phyloP scores from a whole-genome alignment of 2,329 filamentous ascomycete species.

The Alternaria gansuensis region DNA sequence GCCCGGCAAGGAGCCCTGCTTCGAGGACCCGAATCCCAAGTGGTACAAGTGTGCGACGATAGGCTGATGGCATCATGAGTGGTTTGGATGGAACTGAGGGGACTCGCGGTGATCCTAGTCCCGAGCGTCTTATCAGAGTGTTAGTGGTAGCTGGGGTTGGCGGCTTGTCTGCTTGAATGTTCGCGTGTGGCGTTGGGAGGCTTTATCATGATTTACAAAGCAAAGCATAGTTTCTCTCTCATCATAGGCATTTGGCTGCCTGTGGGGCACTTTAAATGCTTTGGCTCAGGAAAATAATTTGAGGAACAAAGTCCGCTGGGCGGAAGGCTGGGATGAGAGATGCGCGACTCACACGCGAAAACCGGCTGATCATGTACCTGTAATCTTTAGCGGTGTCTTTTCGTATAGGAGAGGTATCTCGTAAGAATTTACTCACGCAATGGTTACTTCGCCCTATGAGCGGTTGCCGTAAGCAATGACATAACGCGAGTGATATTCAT shows the following conservation, averaged over 20 bases:
- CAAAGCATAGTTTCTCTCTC: background rate
- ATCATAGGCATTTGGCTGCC: background rate
- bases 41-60: conserved; percentile 25
- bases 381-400: background rate
- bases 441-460: too few relatives aligned
- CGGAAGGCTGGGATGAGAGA: too few relatives aligned
- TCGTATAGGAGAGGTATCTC: too few relatives aligned
- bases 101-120: fast-evolving
- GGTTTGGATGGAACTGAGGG: background rate
- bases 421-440: too few relatives aligned
- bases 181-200: background rate
- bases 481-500: background rate
- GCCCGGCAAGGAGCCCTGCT: conserved; percentile 18
- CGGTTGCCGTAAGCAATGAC: background rate
- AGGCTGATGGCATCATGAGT: background rate
- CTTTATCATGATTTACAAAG: background rate
- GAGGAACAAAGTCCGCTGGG: background rate
- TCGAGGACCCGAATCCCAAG: conserved; percentile 23
- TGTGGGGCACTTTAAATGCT: background rate
- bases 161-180: too few relatives aligned
- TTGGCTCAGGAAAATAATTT: background rate
- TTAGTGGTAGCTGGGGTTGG: too few relatives aligned
- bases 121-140: background rate
- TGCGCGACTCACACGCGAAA: too few relatives aligned
- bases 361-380: background rate